Conservation (phyloP, 306 rosid species). For the Quercus gilva region DNA sequence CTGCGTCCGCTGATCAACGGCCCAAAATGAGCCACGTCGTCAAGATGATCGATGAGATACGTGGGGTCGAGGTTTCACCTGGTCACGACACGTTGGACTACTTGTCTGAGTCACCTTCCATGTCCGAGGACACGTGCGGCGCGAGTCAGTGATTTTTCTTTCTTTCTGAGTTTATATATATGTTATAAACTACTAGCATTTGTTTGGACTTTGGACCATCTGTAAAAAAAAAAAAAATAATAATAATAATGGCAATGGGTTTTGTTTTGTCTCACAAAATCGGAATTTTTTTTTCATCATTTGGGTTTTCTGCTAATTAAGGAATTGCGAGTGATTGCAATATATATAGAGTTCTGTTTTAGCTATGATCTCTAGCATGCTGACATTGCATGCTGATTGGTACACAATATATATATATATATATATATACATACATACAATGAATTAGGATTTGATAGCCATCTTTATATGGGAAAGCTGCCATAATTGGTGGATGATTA, state of each 20-base stretch:
- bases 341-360: neutral
- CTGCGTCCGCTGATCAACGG: conserved; percentile 60
- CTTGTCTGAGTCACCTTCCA: conserved; percentile 49
- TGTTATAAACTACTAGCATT: neutral
- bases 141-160: conserved; percentile 33
- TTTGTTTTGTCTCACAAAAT: neutral
- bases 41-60: conserved; percentile 75
- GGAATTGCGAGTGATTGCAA: neutral
- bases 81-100: conserved; percentile 51
- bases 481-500: too few species aligned
- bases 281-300: neutral
- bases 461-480: too few species aligned
- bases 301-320: neutral
- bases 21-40: conserved; percentile 81
- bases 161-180: neutral
- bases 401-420: neutral
- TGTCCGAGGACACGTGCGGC: conserved; percentile 57
- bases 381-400: neutral
- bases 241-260: neutral
- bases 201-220: neutral
- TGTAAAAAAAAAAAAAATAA: conserved; percentile 14
- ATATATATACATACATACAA: too few species aligned
- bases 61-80: conserved; percentile 53
- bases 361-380: neutral
- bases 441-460: too few species aligned